Evolutionary conservation across 139 green algal species (phyloP).

Genomic region (Yamagishiella unicocca): DNA sequence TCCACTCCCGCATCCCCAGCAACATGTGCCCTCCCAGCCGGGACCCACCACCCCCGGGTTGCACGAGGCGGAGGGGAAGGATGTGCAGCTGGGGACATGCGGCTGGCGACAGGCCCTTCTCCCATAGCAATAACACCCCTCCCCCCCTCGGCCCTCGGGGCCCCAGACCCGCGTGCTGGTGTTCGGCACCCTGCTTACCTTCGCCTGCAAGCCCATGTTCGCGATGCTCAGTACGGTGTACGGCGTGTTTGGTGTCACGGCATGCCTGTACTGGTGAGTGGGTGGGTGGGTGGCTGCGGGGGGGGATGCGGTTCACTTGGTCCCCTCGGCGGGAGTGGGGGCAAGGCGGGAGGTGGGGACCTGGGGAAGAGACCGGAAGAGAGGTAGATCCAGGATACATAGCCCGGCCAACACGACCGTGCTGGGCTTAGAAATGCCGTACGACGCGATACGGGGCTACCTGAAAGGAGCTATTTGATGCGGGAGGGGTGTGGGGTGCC

Average conservation of each 20-base stretch:
- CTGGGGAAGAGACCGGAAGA: too few species aligned
- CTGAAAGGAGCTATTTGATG: too few species aligned
- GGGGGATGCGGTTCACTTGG: neutral
- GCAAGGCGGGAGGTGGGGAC: too few species aligned
- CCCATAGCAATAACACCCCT: neutral
- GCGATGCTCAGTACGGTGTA: constrained; percentile 71
- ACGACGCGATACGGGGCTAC: too few species aligned
- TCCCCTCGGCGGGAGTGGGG: neutral
- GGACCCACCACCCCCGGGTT: too few species aligned
- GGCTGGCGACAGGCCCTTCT: neutral
- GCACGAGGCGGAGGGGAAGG: neutral
- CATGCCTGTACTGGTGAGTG: constrained; percentile 74
- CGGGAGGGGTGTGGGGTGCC: too few species aligned
- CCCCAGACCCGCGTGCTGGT: constrained; percentile 81
- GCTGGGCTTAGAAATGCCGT: too few species aligned
- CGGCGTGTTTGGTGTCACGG: constrained; percentile 72
- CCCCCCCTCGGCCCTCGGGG: neutral
- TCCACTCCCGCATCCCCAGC: too few species aligned
- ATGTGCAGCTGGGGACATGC: neutral
- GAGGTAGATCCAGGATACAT: too few species aligned
- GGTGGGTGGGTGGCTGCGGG: neutral
- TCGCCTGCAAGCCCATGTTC: constrained; percentile 91
- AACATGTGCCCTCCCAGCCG: too few species aligned
- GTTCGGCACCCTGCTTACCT: constrained; percentile 84
- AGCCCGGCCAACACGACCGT: too few species aligned